Percentiles rank a stretch among this genome's conserved stretches.
phyloP scores from a whole-genome alignment of 2,329 filamentous ascomycete species.

The Microascus cirrosus region DNA sequence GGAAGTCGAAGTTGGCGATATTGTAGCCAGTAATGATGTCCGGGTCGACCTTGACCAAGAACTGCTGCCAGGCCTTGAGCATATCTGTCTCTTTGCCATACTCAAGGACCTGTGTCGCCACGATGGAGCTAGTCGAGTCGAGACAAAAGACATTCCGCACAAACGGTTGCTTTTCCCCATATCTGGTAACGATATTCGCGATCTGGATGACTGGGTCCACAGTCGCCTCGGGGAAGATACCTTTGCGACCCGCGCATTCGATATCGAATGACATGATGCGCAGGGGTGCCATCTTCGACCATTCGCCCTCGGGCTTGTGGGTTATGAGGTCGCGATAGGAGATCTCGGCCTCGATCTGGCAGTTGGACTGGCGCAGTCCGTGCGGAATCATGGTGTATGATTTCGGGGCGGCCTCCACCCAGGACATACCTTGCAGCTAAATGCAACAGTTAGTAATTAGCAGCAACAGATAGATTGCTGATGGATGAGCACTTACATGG shows the following conservation, averaged over 20 bases:
- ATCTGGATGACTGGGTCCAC: slow-evolving; percentile 96
- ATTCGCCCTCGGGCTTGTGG: slow-evolving; percentile 82
- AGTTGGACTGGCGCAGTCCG: slow-evolving; percentile 70
- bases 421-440: slow-evolving; percentile 87
- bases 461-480: slow-evolving; percentile 6
- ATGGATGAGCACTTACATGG: slow-evolving; percentile 39
- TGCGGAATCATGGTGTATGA: slow-evolving; percentile 62
- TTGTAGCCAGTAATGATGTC: slow-evolving; percentile 99
- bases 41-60: slow-evolving; percentile 80
- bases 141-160: slow-evolving; percentile 94
- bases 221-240: slow-evolving; percentile 89
- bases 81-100: slow-evolving; percentile 76
- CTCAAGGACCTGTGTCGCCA: slow-evolving; percentile 85
- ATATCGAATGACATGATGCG: slow-evolving; percentile 96
- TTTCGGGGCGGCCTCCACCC: slow-evolving; percentile 74
- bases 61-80: slow-evolving; percentile 87
- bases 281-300: slow-evolving; percentile 94
- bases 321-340: slow-evolving; percentile 76
- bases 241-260: slow-evolving; percentile 94
- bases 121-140: slow-evolving; percentile 83
- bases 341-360: slow-evolving; percentile 87
- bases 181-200: slow-evolving; percentile 86
- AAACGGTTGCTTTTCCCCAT: slow-evolving; percentile 93
- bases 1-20: slow-evolving; percentile 97
- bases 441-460: slow-evolving; percentile 9